A percentile compares a stretch with the other conserved stretches of the same genome.
These are phyloP conservation scores for Hypholoma sublateritium DNA, from an alignment of 768 basidiomycete genomes.

Conservation along the genomic window DNA sequence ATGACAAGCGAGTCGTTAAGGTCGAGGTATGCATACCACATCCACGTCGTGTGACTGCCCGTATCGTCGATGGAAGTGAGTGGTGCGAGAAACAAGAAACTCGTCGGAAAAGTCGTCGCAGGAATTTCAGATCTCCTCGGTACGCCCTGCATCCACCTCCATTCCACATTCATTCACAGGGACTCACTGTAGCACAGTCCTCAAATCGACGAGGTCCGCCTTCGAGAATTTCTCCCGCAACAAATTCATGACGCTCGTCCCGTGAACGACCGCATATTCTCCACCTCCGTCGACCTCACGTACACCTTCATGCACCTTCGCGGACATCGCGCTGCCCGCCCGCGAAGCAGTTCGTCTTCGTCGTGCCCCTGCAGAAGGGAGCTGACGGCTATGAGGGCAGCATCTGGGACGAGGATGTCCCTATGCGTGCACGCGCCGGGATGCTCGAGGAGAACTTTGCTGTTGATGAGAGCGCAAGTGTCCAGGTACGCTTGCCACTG, in stretches of 20 bases:
- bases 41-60: conserved; percentile 9
- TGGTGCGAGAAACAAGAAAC: conserved; percentile 58
- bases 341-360: conserved; percentile 49
- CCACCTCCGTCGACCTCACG: conserved; percentile 77
- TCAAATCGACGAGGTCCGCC: conserved; percentile 86
- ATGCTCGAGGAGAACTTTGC: conserved; percentile 88
- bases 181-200: conserved; percentile 46
- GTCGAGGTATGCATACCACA: conserved; percentile 43
- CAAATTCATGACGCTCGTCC: conserved; percentile 84
- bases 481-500: conserved; percentile 70
- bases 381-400: conserved; percentile 40
- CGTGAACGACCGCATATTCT: conserved; percentile 88
- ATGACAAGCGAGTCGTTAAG: conserved; percentile 78
- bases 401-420: conserved; percentile 57
- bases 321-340: conserved; percentile 48
- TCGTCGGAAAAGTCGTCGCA: conserved; percentile 60
- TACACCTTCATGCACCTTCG: conserved; percentile 77
- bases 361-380: conserved; percentile 33
- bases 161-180: neutral
- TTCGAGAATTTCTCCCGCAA: conserved; percentile 82
- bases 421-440: conserved; percentile 52
- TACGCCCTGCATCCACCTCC: too few relatives aligned
- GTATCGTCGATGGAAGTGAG: conserved; percentile 46
- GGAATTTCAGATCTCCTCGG: conserved; percentile 83
- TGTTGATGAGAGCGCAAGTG: conserved; percentile 85